Conservation (phyloP, 2,329 filamentous ascomycete genomes). For the Claviceps arundinis region DNA sequence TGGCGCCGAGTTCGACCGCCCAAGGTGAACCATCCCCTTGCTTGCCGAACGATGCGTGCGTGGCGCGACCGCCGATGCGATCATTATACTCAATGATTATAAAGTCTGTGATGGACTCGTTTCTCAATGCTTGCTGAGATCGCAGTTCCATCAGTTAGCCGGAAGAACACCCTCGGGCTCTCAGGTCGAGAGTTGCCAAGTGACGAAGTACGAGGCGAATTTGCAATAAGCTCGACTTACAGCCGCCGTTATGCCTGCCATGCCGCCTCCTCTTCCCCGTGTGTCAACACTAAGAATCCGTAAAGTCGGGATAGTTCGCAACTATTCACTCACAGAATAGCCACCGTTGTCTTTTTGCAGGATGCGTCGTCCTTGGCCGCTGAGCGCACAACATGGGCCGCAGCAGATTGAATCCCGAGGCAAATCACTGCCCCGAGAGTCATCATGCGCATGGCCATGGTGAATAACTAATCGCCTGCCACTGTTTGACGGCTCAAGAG, state of each 20-base stretch:
- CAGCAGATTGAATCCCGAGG: background rate
- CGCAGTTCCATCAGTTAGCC: background rate
- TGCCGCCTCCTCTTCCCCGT: conserved; percentile 35
- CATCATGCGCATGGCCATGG: background rate
- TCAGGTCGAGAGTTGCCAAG: too few relatives aligned
- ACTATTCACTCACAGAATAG: conserved; percentile 14
- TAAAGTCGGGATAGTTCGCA: background rate
- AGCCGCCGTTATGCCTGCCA: conserved; percentile 50
- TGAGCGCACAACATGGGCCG: conserved; percentile 5
- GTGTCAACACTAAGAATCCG: background rate
- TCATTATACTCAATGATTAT: conserved; percentile 51
- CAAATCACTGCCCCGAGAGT: conserved; percentile 1
- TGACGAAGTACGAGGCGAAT: too few relatives aligned
- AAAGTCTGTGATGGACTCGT: conserved; percentile 49
- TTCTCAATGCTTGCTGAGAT: conserved; percentile 39
- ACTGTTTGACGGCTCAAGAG: background rate
- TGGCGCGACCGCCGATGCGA: conserved; percentile 48
- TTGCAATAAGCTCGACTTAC: conserved; percentile 4
- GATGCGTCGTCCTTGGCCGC: background rate
- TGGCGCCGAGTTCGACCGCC: conserved; percentile 51
- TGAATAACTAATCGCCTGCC: conserved; percentile 32
- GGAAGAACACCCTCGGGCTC: too few relatives aligned
- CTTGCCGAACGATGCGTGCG: conserved; percentile 43
- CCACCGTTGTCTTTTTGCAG: conserved; percentile 19
- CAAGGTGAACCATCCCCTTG: conserved; percentile 36